phyloP scores from a whole-genome alignment of 139 green algal species.

The Closterium sp. region DNA sequence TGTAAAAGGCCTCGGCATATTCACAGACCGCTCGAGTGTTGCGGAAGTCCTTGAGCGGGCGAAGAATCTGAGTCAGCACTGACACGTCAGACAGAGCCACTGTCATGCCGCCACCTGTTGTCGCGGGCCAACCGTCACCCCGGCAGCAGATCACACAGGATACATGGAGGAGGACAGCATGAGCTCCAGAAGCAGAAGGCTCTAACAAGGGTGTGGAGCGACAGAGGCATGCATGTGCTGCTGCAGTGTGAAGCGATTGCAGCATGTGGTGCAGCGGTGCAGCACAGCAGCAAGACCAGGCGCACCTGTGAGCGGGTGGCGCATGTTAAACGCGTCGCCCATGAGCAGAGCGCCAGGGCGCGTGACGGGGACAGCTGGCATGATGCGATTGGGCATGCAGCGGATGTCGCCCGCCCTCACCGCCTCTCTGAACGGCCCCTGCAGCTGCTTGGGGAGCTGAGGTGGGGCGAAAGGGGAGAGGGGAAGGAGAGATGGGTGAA shows the following conservation, averaged over 20 bases:
- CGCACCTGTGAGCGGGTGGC: slow-evolving; percentile 77
- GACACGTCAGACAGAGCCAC: slow-evolving; percentile 92
- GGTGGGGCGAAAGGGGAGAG: background rate
- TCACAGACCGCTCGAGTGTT: slow-evolving; percentile 67
- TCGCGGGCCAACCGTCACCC: background rate
- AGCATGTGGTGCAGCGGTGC: no score
- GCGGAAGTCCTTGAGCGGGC: slow-evolving; percentile 71
- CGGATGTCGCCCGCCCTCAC: slow-evolving; percentile 65
- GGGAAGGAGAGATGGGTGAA: background rate
- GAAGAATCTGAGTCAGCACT: slow-evolving; percentile 72
- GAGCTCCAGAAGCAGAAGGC: no score
- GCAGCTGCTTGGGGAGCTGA: slow-evolving; percentile 65
- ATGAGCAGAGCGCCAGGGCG: slow-evolving; percentile 84
- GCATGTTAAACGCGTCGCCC: slow-evolving; percentile 99
- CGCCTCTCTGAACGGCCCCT: slow-evolving; percentile 69
- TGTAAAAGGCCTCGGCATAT: slow-evolving; percentile 77
- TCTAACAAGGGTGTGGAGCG: no score
- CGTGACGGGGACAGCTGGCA: slow-evolving; percentile 60
- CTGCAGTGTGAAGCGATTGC: no score
- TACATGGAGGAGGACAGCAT: background rate
- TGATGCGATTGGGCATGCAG: slow-evolving; percentile 88
- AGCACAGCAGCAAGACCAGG: no score
- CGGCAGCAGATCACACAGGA: background rate
- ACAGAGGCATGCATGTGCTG: no score
- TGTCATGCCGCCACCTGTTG: slow-evolving; percentile 71